Percentiles rank a stretch among this genome's conserved stretches.
Conservation (phyloP, 257 asterid genomes). For the Jaltomata sinuosa region DNA sequence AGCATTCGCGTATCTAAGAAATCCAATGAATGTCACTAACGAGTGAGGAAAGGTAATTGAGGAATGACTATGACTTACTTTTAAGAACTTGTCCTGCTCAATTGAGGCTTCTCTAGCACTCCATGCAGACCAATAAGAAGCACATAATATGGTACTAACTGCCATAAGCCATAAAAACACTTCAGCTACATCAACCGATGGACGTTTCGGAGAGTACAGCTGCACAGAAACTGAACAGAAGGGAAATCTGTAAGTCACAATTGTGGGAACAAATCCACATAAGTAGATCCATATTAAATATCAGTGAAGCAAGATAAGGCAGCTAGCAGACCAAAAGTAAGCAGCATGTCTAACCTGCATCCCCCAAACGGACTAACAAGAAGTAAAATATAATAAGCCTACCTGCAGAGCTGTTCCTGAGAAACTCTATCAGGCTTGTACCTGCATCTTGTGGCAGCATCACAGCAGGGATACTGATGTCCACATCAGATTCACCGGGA, state of each 20-base stretch:
- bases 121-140: constrained; percentile 98
- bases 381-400: constrained; percentile 12
- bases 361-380: not conserved
- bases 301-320: not conserved
- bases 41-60: not conserved
- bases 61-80: constrained; percentile 29
- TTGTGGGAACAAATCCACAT: not conserved
- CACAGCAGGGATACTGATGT: constrained; percentile 70
- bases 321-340: not conserved
- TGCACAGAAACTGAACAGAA: constrained; percentile 63
- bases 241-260: constrained; percentile 4
- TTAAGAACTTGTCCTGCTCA: constrained; percentile 76
- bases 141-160: constrained; percentile 10
- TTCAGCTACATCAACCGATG: constrained; percentile 12
- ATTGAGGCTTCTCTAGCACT: constrained; percentile 73
- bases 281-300: not conserved
- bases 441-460: constrained; percentile 99
- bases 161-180: constrained; percentile 17
- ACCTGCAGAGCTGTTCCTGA: constrained; percentile 56
- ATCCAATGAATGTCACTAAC: not conserved
- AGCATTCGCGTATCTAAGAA: not conserved
- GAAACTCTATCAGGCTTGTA: constrained; percentile 33
- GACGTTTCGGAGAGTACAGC: constrained; percentile 14
- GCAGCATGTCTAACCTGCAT: not conserved
- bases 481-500: constrained; percentile 54